A percentile compares a stretch with the other conserved stretches of the same genome.
Conservation (phyloP, 352 stramenopile genomes). For the Phytophthora sp. region DNA sequence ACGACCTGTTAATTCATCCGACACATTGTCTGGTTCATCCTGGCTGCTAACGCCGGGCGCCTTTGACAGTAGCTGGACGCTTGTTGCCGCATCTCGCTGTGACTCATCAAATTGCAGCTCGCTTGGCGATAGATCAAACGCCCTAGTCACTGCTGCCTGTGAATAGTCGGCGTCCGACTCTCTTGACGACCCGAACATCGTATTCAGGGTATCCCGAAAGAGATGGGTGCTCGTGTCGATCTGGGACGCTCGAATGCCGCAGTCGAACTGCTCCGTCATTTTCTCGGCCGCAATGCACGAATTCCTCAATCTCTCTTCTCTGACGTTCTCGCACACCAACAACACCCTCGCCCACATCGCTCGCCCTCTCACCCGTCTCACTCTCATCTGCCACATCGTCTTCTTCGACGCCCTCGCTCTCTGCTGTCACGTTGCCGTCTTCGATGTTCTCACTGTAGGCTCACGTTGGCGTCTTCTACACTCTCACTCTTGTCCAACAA, state of each 20-base stretch:
- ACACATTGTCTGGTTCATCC: background rate
- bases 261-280: background rate
- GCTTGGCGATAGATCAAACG: conserved; percentile 11
- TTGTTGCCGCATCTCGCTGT: conserved; percentile 13
- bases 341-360: background rate
- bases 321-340: background rate
- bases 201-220: conserved; percentile 14
- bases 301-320: background rate
- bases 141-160: conserved; percentile 11
- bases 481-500: background rate
- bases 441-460: background rate
- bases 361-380: background rate
- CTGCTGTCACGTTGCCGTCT: background rate
- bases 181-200: conserved; percentile 5
- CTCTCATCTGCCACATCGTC: background rate
- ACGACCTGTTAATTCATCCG: background rate
- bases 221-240: conserved; percentile 20
- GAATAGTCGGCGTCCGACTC: conserved; percentile 21
- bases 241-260: conserved; percentile 6
- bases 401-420: background rate
- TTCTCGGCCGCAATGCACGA: background rate
- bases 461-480: background rate
- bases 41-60: conserved; percentile 13
- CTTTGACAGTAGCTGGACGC: conserved; percentile 18
- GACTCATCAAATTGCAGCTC: conserved; percentile 11